phyloP scores from a whole-genome alignment of 345 rosid genomes.

The Dimocarpus longan region DNA sequence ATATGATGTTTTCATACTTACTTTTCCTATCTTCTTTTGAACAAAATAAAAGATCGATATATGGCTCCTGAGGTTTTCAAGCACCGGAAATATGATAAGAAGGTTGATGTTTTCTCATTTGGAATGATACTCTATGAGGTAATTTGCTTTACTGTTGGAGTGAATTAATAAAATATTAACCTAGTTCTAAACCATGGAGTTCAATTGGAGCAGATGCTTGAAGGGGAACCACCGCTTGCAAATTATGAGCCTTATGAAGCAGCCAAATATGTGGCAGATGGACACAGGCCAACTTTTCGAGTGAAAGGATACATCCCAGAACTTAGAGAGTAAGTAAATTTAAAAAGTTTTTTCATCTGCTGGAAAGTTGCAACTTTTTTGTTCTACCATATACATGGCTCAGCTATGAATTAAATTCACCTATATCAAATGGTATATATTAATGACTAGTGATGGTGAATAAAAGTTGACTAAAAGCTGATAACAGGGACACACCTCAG shows the following conservation, averaged over 20 bases:
- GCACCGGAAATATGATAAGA: slow-evolving; percentile 96
- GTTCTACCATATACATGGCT: neutral
- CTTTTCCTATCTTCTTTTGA: slow-evolving; percentile 23
- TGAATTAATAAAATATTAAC: slow-evolving; percentile 20
- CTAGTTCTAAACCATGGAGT: slow-evolving; percentile 21
- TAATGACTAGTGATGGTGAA: neutral
- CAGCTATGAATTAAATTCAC: slow-evolving; percentile 9
- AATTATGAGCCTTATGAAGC: slow-evolving; percentile 93
- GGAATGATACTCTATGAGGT: slow-evolving; percentile 98
- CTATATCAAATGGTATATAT: neutral
- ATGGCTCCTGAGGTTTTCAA: slow-evolving; percentile 99
- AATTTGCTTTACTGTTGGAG: slow-evolving; percentile 26
- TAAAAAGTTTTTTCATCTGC: neutral
- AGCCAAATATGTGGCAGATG: slow-evolving; percentile 89
- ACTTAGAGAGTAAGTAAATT: slow-evolving; percentile 74
- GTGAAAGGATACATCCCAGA: slow-evolving; percentile 76
- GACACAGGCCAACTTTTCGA: slow-evolving; percentile 80
- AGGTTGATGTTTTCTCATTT: slow-evolving; percentile 97
- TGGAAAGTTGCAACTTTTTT: slow-evolving; percentile 7
- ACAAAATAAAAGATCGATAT: slow-evolving; percentile 71
- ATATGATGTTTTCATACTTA: slow-evolving; percentile 24
- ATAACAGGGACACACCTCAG: neutral
- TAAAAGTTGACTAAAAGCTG: neutral
- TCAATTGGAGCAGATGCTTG: slow-evolving; percentile 73
- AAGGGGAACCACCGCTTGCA: slow-evolving; percentile 90